phyloP scores from a whole-genome alignment of 2,329 filamentous ascomycete species.

The Neonectria punicea region DNA sequence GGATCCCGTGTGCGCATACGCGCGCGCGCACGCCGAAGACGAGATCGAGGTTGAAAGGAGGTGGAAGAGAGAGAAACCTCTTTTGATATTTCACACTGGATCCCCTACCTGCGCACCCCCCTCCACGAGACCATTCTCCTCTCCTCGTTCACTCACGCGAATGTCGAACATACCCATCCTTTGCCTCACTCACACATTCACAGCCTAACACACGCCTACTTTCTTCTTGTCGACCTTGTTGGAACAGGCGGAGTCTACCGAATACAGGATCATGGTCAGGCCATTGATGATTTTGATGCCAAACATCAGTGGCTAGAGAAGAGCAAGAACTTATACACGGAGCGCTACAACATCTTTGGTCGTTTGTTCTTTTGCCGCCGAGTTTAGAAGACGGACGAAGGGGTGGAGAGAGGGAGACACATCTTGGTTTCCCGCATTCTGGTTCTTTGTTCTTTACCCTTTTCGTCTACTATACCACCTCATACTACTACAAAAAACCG shows the following conservation, averaged over 20 bases:
- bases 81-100: conserved; percentile 42
- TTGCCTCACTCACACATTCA: conserved; percentile 18
- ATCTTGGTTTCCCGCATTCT: neutral
- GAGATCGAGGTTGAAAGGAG: conserved; percentile 30
- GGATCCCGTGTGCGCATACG: conserved; percentile 30
- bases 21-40: conserved; percentile 27
- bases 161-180: conserved; percentile 20
- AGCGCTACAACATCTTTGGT: neutral
- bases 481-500: neutral
- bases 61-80: conserved; percentile 38
- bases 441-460: neutral
- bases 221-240: neutral
- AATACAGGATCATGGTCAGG: neutral
- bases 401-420: neutral
- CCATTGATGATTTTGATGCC: neutral
- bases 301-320: neutral
- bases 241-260: neutral
- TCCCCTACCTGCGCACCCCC: conserved; percentile 27
- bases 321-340: neutral
- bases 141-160: conserved; percentile 20
- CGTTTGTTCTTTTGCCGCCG: neutral
- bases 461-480: neutral
- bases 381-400: neutral
- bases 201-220: conserved; percentile 4
- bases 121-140: conserved; percentile 11